These are phyloP conservation scores for Corylus americana DNA, from an alignment of 306 rosid species.

Conservation along the genomic window DNA sequence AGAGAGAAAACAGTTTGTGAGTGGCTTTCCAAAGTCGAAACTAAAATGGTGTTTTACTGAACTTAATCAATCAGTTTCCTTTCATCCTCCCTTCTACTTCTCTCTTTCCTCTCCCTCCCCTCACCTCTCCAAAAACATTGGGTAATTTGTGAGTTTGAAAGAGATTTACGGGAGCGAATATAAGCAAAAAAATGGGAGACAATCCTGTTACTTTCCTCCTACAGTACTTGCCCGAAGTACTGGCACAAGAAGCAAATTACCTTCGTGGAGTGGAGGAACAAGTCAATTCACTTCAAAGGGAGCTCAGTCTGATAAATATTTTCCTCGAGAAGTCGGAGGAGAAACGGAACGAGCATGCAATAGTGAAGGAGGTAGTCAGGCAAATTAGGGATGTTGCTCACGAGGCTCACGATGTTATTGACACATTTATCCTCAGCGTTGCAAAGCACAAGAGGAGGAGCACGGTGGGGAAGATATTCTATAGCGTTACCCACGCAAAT, in stretches of 20 bases:
- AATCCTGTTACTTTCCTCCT: no score
- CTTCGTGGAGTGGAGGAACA: not conserved
- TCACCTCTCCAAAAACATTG: no score
- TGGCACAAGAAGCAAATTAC: no score
- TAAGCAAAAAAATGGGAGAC: not conserved
- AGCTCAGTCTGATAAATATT: not conserved
- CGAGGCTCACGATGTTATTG: not conserved
- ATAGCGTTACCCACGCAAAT: not conserved
- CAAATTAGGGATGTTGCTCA: not conserved
- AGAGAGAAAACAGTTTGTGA: no score
- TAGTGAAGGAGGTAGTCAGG: not conserved
- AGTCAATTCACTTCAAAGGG: not conserved
- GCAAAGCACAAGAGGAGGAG: not conserved
- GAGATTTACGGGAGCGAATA: constrained; percentile 13
- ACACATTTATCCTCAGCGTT: not conserved
- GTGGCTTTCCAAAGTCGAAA: no score
- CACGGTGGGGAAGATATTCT: not conserved
- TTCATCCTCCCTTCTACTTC: no score
- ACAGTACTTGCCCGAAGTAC: no score
- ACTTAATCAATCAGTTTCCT: no score
- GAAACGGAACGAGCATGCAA: not conserved
- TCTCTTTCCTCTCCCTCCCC: no score
- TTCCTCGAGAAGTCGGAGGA: not conserved
- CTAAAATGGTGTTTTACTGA: no score
- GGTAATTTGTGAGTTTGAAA: not conserved